These are phyloP conservation scores for Neonectria hederae DNA, from an alignment of 2,329 filamentous ascomycete genomes.

Conservation along the genomic window DNA sequence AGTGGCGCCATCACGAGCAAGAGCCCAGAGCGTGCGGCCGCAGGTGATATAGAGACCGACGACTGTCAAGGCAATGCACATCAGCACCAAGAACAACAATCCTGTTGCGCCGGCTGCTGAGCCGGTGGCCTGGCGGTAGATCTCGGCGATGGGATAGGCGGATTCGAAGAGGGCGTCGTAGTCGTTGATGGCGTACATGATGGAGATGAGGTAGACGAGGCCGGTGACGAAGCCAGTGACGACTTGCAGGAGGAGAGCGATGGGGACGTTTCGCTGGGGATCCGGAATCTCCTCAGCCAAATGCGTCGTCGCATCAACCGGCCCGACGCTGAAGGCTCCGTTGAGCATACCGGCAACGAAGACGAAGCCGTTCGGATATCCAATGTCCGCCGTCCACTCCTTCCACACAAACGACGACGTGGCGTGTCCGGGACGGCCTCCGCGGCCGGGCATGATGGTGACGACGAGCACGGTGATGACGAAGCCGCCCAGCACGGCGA, in stretches of 20 bases:
- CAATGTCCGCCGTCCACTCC: constrained; percentile 51
- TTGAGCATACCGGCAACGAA: constrained; percentile 62
- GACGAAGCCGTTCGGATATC: constrained; percentile 54
- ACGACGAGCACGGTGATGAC: constrained; percentile 65
- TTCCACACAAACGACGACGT: constrained; percentile 52
- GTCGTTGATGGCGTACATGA: constrained; percentile 68
- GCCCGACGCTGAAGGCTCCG: constrained; percentile 74
- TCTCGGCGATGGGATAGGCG: constrained; percentile 71
- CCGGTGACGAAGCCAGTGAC: constrained; percentile 61
- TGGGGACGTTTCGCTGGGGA: constrained; percentile 62
- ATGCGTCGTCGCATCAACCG: constrained; percentile 72
- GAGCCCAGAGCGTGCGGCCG: constrained; percentile 52
- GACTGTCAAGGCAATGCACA: constrained; percentile 50
- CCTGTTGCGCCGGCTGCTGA: constrained; percentile 60
- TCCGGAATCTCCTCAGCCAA: constrained; percentile 71
- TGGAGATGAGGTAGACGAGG: constrained; percentile 60
- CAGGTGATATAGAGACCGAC: constrained; percentile 51
- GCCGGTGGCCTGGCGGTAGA: constrained; percentile 69
- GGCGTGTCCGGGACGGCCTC: constrained; percentile 43
- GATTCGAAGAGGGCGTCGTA: constrained; percentile 60
- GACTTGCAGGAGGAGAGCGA: constrained; percentile 61
- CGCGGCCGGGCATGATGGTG: constrained; percentile 58
- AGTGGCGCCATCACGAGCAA: constrained; percentile 52
- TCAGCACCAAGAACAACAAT: constrained; percentile 54
- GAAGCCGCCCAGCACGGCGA: constrained; percentile 60